Percentiles rank a stretch among this genome's conserved stretches.
Evolutionary conservation across 2,329 filamentous ascomycete species (phyloP).

Genomic region (Aschersonia sp.): DNA sequence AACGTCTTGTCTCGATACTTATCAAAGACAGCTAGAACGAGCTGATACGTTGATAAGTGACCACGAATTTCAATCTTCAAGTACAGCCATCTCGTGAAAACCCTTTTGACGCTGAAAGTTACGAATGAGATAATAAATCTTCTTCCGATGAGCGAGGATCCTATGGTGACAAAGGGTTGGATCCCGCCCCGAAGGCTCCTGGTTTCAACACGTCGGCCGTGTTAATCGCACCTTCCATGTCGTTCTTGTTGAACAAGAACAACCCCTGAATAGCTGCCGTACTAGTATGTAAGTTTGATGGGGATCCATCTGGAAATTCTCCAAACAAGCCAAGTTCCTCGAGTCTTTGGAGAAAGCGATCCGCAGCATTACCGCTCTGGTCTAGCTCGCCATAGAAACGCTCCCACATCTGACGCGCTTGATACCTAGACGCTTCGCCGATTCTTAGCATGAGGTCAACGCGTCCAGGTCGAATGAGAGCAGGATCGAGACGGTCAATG

Average conservation of each 20-base stretch:
- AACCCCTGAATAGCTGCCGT: constrained; percentile 87
- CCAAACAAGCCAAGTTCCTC: constrained; percentile 57
- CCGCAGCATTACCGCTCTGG: constrained; percentile 41
- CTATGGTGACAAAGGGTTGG: not conserved
- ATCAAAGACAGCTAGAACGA: too few species aligned
- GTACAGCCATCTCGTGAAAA: not conserved
- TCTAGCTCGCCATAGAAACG: constrained; percentile 87
- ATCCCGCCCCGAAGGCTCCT: constrained; percentile 30
- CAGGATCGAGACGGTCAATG: constrained; percentile 76
- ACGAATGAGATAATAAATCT: too few species aligned
- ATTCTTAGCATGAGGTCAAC: constrained; percentile 90
- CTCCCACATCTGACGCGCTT: constrained; percentile 82
- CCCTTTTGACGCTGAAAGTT: not conserved
- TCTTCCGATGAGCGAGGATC: too few species aligned
- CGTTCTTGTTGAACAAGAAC: constrained; percentile 88
- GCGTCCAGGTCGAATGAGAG: constrained; percentile 76
- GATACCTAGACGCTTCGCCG: constrained; percentile 73
- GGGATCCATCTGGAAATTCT: constrained; percentile 31
- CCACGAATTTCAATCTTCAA: too few species aligned
- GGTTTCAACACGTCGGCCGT: constrained; percentile 59
- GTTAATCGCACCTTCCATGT: constrained; percentile 72
- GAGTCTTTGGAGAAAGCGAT: constrained; percentile 57
- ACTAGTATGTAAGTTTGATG: constrained; percentile 47
- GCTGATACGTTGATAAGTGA: too few species aligned
- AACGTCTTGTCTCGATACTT: too few species aligned